Percentiles rank a stretch among this genome's conserved stretches.
Evolutionary conservation across 345 rosid species (phyloP).

Genomic region (Corchorus capsularis): DNA sequence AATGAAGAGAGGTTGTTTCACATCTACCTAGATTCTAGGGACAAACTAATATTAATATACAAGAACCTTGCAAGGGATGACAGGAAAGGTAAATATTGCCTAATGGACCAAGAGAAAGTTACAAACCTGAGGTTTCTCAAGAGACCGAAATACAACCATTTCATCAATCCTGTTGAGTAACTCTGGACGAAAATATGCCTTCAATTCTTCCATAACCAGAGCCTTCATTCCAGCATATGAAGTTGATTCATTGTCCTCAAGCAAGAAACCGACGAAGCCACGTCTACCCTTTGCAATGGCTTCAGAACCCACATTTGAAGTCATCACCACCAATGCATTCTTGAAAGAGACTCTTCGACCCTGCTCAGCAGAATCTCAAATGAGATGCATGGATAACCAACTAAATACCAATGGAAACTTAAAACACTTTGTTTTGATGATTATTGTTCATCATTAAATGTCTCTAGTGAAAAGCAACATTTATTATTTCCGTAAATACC

Average conservation of each 20-base stretch:
- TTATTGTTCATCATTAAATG: neutral
- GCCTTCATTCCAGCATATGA: constrained; percentile 81
- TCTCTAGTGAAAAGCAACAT: neutral
- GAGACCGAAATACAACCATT: constrained; percentile 85
- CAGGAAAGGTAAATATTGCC: neutral
- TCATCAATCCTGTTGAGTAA: constrained; percentile 94
- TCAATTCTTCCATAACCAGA: constrained; percentile 81
- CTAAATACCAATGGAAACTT: neutral
- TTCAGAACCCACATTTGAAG: constrained; percentile 88
- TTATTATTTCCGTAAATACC: neutral
- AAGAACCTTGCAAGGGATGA: neutral
- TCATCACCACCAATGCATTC: constrained; percentile 92
- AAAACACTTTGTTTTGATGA: neutral
- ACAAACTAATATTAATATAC: neutral
- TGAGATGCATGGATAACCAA: constrained; percentile 18
- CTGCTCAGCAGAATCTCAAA: constrained; percentile 37
- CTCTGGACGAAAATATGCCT: constrained; percentile 91
- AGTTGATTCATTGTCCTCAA: constrained; percentile 51
- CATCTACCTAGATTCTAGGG: neutral
- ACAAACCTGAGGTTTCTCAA: constrained; percentile 86
- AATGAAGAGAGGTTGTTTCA: neutral
- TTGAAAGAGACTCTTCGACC: constrained; percentile 94
- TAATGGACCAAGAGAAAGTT: constrained; percentile 8
- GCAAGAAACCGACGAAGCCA: constrained; percentile 65
- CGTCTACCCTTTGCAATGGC: constrained; percentile 90